Percentiles rank a stretch among this genome's conserved stretches.
These are phyloP conservation scores for Naematelia encephala DNA, from an alignment of 768 basidiomycete genomes.

Conservation along the genomic window DNA sequence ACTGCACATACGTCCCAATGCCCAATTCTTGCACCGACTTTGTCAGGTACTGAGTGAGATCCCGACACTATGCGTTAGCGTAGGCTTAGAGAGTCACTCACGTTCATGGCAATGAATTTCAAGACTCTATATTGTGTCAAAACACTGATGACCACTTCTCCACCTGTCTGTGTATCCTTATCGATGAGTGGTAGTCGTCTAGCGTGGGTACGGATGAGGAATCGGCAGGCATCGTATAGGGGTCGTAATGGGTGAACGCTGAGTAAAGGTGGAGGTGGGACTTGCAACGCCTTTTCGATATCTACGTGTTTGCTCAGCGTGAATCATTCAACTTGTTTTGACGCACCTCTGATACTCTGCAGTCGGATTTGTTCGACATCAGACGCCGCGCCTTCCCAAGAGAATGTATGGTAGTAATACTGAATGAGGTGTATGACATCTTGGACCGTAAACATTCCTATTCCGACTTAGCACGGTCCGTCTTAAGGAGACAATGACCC, in stretches of 20 bases:
- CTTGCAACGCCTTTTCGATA: constrained; percentile 87
- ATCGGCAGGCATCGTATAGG: constrained; percentile 82
- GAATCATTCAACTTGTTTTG: not conserved
- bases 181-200: constrained; percentile 91
- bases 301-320: constrained; percentile 55
- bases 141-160: constrained; percentile 92
- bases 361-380: constrained; percentile 92
- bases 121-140: constrained; percentile 96
- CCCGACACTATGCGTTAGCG: constrained; percentile 64
- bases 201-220: constrained; percentile 91
- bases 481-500: too few relatives aligned
- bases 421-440: constrained; percentile 99
- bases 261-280: constrained; percentile 84
- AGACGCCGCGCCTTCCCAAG: constrained; percentile 76
- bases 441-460: constrained; percentile 98
- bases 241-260: constrained; percentile 82
- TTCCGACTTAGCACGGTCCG: too few relatives aligned
- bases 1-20: constrained; percentile 85
- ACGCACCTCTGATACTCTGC: constrained; percentile 75
- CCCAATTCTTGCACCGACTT: constrained; percentile 57
- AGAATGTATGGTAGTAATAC: constrained; percentile 85
- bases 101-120: constrained; percentile 97
- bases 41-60: constrained; percentile 53
- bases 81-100: constrained; percentile 50
- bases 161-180: constrained; percentile 84